These are phyloP conservation scores for Lathyrus aphaca DNA, from an alignment of 306 rosid species.

Conservation along the genomic window DNA sequence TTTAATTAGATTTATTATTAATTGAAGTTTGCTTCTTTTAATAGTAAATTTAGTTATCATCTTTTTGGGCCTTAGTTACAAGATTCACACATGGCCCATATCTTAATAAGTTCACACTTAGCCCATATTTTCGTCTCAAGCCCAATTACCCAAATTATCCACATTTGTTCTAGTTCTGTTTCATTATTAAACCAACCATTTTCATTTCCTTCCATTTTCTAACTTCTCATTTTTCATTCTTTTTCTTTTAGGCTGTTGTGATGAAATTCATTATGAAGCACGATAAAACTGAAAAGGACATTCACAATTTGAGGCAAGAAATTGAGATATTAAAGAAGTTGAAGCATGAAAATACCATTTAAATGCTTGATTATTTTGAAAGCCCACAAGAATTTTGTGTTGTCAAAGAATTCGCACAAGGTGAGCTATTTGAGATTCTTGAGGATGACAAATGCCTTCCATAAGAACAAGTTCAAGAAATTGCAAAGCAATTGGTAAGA, in stretches of 20 bases:
- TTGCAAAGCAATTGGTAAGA: constrained; percentile 95
- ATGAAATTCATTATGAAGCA: constrained; percentile 98
- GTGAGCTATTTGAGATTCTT: constrained; percentile 97
- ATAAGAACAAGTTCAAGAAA: constrained; percentile 97
- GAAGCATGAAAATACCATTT: constrained; percentile 92
- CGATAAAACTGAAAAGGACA: constrained; percentile 89
- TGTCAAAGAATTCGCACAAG: constrained; percentile 96
- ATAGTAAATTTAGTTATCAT: no score
- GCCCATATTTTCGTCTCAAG: no score
- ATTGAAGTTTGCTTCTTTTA: no score
- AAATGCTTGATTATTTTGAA: constrained; percentile 98
- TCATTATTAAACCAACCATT: no score
- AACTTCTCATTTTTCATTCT: not conserved
- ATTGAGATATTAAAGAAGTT: constrained; percentile 93
- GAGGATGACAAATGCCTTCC: constrained; percentile 99
- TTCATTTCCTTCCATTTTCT: no score
- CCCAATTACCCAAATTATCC: no score
- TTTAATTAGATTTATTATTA: no score
- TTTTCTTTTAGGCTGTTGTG: constrained; percentile 69
- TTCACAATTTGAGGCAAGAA: constrained; percentile 88
- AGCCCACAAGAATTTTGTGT: constrained; percentile 95
- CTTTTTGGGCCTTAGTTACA: no score
- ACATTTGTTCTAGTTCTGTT: no score
- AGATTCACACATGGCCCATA: no score
- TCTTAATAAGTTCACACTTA: no score